These are phyloP conservation scores for Barbatosphaeria neglecta DNA, from an alignment of 495 filamentous ascomycete species.

Conservation along the genomic window DNA sequence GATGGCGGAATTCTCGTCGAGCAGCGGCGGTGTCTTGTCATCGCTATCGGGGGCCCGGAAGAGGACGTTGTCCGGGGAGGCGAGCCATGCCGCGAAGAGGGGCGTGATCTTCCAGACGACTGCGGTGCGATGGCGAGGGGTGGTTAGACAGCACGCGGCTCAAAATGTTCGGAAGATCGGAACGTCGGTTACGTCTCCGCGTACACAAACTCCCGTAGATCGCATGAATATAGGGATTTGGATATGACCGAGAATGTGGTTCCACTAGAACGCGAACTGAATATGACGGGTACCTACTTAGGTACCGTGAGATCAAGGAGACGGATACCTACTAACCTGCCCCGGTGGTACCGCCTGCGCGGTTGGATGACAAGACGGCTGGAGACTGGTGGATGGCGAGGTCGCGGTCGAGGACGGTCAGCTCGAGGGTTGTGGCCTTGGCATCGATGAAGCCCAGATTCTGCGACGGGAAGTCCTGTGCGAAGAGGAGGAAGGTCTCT, in stretches of 20 bases:
- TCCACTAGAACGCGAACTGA: too few relatives aligned
- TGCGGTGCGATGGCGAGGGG: too few relatives aligned
- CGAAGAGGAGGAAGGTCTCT: conserved; percentile 85
- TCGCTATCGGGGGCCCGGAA: conserved; percentile 40
- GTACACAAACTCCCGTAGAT: too few relatives aligned
- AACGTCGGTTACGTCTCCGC: too few relatives aligned
- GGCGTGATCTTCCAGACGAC: conserved; percentile 92
- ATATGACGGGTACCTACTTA: too few relatives aligned
- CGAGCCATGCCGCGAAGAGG: conserved; percentile 71
- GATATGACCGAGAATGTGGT: too few relatives aligned
- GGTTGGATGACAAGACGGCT: conserved; percentile 61
- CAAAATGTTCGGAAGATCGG: too few relatives aligned
- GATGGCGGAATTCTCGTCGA: conserved; percentile 44
- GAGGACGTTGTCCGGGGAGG: conserved; percentile 50
- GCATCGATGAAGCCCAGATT: conserved; percentile 80
- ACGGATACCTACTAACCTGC: conserved; percentile 45
- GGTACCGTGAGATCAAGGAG: neutral
- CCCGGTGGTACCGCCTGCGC: conserved; percentile 79
- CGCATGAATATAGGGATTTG: too few relatives aligned
- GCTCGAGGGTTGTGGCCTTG: conserved; percentile 48
- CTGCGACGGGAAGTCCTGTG: conserved; percentile 58
- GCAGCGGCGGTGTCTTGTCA: too few relatives aligned
- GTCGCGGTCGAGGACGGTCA: conserved; percentile 57
- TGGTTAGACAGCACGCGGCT: too few relatives aligned
- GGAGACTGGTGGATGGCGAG: conserved; percentile 80